These are phyloP conservation scores for Didymella keratinophila DNA, from an alignment of 2,329 filamentous ascomycete genomes.

Conservation along the genomic window DNA sequence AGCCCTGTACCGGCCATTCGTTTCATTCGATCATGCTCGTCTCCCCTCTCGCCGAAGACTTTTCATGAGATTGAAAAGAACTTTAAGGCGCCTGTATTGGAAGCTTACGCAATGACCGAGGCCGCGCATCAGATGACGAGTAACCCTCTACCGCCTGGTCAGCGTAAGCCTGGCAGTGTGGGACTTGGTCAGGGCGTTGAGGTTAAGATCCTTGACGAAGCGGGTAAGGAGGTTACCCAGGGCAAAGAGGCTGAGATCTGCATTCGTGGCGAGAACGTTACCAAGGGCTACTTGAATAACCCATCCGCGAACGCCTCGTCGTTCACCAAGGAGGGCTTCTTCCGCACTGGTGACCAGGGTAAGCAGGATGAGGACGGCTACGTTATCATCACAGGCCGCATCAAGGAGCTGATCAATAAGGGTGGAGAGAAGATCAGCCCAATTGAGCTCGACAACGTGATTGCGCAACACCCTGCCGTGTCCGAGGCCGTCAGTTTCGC, in stretches of 20 bases:
- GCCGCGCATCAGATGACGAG: slow-evolving; percentile 87
- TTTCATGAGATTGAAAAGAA: slow-evolving; percentile 80
- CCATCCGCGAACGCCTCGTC: slow-evolving; percentile 75
- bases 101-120: slow-evolving; percentile 94
- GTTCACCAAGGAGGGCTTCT: slow-evolving; percentile 79
- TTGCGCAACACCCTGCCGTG: slow-evolving; percentile 75
- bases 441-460: slow-evolving; percentile 84
- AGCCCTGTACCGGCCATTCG: slow-evolving; percentile 75
- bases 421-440: slow-evolving; percentile 90
- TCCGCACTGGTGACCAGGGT: slow-evolving; percentile 88
- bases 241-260: slow-evolving; percentile 82
- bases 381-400: slow-evolving; percentile 85
- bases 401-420: slow-evolving; percentile 93
- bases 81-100: slow-evolving; percentile 81
- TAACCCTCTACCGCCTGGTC: slow-evolving; percentile 66
- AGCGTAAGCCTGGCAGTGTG: slow-evolving; percentile 82
- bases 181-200: slow-evolving; percentile 85
- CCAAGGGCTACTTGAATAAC: slow-evolving; percentile 86
- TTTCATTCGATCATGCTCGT: slow-evolving; percentile 89
- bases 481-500: slow-evolving; percentile 85
- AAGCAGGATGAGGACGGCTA: slow-evolving; percentile 82
- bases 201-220: slow-evolving; percentile 76
- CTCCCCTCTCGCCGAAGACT: slow-evolving; percentile 80
- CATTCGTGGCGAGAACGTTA: slow-evolving; percentile 83
- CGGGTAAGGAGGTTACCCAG: slow-evolving; percentile 71